Conservation (phyloP, 345 rosid species). For the Acer saccharum region DNA sequence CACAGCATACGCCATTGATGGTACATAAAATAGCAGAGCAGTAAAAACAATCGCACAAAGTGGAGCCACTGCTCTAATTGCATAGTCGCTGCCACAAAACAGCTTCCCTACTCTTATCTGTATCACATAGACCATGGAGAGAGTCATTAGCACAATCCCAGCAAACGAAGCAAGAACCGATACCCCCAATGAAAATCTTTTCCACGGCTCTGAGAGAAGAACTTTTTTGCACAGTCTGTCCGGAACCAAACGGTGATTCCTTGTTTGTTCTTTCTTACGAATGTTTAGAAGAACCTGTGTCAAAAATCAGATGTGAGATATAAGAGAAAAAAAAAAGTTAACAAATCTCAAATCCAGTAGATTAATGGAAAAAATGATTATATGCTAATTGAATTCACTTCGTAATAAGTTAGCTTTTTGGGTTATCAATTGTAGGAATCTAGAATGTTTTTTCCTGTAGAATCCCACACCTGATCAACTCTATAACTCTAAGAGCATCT, state of each 20-base stretch:
- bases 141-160: slow-evolving; percentile 1
- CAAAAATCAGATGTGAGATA: no score
- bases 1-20: slow-evolving; percentile 21
- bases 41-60: slow-evolving; percentile 27
- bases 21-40: slow-evolving; percentile 18
- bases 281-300: not conserved
- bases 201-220: slow-evolving; percentile 23
- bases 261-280: not conserved
- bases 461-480: no score
- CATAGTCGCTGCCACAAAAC: slow-evolving; percentile 17
- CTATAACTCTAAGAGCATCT: no score
- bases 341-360: no score
- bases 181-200: not conserved
- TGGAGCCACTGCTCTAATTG: slow-evolving; percentile 14
- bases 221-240: not conserved
- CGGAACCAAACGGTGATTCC: not conserved
- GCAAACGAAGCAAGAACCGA: slow-evolving; percentile 7
- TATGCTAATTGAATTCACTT: no score
- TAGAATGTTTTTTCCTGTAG: no score
- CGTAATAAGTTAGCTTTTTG: no score
- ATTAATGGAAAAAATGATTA: no score
- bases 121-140: slow-evolving; percentile 36
- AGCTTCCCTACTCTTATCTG: slow-evolving; percentile 36
- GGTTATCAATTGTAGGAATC: no score
- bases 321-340: not conserved